Conservation (phyloP, 208 protist species). For the Leishmania lainsoni region DNA sequence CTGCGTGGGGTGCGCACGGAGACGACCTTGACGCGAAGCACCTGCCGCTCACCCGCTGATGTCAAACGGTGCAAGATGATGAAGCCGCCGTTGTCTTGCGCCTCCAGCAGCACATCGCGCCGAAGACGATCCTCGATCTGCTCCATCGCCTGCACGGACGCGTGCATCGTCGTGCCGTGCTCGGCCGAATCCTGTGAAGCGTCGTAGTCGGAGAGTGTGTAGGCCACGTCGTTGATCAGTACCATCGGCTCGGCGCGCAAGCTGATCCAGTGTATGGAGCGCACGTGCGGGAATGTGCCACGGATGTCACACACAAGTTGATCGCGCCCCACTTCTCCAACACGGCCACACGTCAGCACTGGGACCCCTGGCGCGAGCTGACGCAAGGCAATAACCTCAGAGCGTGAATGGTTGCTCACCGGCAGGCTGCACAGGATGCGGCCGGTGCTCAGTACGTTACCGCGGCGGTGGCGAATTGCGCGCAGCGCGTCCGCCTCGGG, state of each 20-base stretch:
- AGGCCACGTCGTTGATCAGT: conserved; percentile 79
- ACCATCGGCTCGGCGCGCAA: conserved; percentile 88
- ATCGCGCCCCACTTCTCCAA: conserved; percentile 40
- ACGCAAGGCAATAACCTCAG: conserved; percentile 49
- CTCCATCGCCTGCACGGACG: conserved; percentile 77
- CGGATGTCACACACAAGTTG: conserved; percentile 60
- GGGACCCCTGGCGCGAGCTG: conserved; percentile 83
- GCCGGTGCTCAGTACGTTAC: conserved; percentile 82
- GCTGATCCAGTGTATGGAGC: conserved; percentile 78
- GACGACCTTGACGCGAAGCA: conserved; percentile 62
- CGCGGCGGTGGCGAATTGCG: conserved; percentile 60
- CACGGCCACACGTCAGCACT: conserved; percentile 81
- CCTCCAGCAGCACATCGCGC: conserved; percentile 78
- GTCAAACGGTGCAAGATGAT: conserved; percentile 76
- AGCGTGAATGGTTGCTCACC: conserved; percentile 28
- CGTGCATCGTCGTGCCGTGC: conserved; percentile 83
- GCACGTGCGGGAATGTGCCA: conserved; percentile 51
- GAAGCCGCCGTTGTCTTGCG: conserved; percentile 71
- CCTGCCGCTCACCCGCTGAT: conserved; percentile 35
- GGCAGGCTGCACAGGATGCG: conserved; percentile 81
- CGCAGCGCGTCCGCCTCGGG: conserved; percentile 53
- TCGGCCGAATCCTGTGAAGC: conserved; percentile 18
- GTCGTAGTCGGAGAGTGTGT: conserved; percentile 81
- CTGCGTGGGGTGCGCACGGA: conserved; percentile 69
- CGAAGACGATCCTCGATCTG: conserved; percentile 89